Evolutionary conservation across 164 flowering plant genomes (phyloP), one percentile per base, ranked within the genome.

Genomic region (Warburgia ugandensis): DNA sequence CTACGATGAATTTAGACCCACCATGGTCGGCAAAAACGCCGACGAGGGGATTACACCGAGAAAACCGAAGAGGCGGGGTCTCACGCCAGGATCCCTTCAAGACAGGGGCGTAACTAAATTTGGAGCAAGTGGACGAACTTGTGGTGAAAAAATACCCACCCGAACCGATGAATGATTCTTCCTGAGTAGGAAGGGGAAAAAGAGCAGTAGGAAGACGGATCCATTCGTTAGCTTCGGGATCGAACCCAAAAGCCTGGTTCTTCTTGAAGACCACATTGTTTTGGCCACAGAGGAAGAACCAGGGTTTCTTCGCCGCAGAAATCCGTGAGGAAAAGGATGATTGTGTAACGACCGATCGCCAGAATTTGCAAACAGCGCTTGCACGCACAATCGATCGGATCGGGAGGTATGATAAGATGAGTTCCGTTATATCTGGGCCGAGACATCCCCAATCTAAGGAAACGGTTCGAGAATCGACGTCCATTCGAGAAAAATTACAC

Each of bases 231-330:
- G 80, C 67, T 19, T 69, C 61, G 1, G 91, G 91, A 48, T 78
- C 82, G 59, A 70, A 83, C 10, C 82, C 91, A 52, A 83, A 80
- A n/a, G 77, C 66, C 60, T 79, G 90, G 67, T 77, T 74, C 56
- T 71, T 75, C 54, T 65, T 68, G 54, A 63, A 42, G 62, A 72
- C 67, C 51, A 74, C 66, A 56, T 71, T 77, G 74, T 76, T 81
- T 10, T 66, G 69, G 16, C 84, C 86, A 52, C 52, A 73, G 56
- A 83, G 66, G 70, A 83, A 80, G 70, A 83, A 69, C 82, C 84
- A 79, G 5, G 86, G 81, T 47, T 54, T 63, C 54, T 58, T 48
- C 38, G 71, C 7, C 5, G 68, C 17, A 25, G 68, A 64, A 36
- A 55, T 48, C 49, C 61, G 59, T 14, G 60, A 28, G 13, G 79